Conservation (phyloP, 2,329 filamentous ascomycete species). For the Cercospora sp. region DNA sequence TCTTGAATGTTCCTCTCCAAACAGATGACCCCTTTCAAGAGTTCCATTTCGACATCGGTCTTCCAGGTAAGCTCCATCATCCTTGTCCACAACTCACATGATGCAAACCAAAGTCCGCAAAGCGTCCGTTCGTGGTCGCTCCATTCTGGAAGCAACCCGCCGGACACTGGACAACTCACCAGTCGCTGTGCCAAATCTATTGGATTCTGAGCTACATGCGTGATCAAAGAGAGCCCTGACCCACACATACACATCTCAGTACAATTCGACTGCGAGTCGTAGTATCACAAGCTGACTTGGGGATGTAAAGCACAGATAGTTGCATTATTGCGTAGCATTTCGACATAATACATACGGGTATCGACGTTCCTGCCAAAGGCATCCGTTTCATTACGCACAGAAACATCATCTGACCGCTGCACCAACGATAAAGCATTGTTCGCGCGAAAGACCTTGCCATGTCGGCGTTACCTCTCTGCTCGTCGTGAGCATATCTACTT, state of each 20-base stretch:
- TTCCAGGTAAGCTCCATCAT: not conserved
- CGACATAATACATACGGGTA: slow-evolving; percentile 4
- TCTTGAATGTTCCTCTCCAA: not conserved
- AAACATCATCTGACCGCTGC: not conserved
- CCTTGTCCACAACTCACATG: not conserved
- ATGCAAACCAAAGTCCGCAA: not conserved
- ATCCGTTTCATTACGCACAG: not conserved
- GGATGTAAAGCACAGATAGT: not conserved
- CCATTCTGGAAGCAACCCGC: slow-evolving; percentile 2
- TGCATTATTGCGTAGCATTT: not conserved
- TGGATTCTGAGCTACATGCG: not conserved
- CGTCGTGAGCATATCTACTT: slow-evolving; percentile 12
- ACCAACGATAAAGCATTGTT: not conserved
- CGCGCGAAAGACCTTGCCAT: not conserved
- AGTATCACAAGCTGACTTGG: not conserved
- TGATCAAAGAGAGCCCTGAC: slow-evolving; percentile 14
- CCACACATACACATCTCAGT: not conserved
- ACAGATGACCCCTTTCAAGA: not conserved
- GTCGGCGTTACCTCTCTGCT: not conserved
- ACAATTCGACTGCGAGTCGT: not conserved
- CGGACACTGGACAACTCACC: not conserved
- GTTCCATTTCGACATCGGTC: not conserved
- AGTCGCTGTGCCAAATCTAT: not conserved
- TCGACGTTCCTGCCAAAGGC: slow-evolving; percentile 1
- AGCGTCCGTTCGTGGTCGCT: slow-evolving; percentile 2